phyloP scores from a whole-genome alignment of 169 alveolate species.

The Ichthyophthirius multifiliis region DNA sequence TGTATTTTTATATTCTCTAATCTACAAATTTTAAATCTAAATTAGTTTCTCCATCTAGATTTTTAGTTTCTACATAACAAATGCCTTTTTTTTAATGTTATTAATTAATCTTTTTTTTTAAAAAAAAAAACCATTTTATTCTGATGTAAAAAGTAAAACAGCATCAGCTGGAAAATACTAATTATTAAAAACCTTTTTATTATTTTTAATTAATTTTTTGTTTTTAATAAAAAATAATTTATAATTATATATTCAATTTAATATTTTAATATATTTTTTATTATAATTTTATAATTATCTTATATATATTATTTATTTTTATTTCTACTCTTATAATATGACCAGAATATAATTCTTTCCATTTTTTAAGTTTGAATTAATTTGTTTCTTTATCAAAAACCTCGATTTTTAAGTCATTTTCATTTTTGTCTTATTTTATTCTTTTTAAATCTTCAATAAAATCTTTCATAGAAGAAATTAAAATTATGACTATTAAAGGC shows the following conservation, averaged over 20 bases:
- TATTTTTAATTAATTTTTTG: no score
- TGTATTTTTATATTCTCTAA: neutral
- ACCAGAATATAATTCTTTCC: slow-evolving; percentile 58
- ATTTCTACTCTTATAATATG: slow-evolving; percentile 57
- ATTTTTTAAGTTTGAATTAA: slow-evolving; percentile 24
- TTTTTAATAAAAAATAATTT: no score
- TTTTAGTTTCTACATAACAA: slow-evolving; percentile 81
- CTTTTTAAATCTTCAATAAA: slow-evolving; percentile 96
- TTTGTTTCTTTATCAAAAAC: slow-evolving; percentile 31
- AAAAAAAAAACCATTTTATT: no score
- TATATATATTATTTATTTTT: no score
- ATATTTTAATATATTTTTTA: no score
- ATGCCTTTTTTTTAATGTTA: slow-evolving; percentile 57
- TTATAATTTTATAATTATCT: no score
- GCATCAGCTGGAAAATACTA: slow-evolving; percentile 50
- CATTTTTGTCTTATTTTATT: slow-evolving; percentile 92
- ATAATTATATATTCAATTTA: no score
- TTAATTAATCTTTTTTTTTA: no score
- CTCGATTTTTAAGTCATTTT: slow-evolving; percentile 84
- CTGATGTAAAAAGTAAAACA: slow-evolving; percentile 35
- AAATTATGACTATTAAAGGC: slow-evolving; percentile 92
- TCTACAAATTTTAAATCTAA: slow-evolving; percentile 44
- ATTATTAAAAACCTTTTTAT: neutral
- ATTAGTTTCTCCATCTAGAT: slow-evolving; percentile 88
- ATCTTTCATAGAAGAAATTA: slow-evolving; percentile 94